Base-by-base conservation (phyloP, 225 moss, liverwort and hornwort species). In the Pleurozium schreberi region DNA sequence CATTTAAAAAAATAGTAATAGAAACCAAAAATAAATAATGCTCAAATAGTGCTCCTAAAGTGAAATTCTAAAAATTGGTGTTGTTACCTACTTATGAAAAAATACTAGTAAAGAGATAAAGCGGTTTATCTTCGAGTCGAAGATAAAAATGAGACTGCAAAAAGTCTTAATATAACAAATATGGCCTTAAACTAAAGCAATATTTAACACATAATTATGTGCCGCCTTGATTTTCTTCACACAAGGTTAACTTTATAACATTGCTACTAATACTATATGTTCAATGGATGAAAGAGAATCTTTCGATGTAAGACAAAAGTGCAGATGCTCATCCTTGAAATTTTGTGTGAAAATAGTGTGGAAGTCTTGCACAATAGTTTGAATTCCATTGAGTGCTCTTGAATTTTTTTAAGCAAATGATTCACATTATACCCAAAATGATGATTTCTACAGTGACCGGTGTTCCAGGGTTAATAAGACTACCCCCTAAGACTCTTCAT, bases 281-380 rank as follows among this genome's bases (percentile, higher is more conserved):
- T 2, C 4, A 0, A 31, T 74, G 4, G 4, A 17, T 31, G 47
- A 18, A 5, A 18, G 5, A 30, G 0, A 47, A 47, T 47, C 11
- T 4, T 30, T 45, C 3, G 31, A 47, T 31, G 1, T 30, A 74
- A 11, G 31, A 47, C 0, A 18, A 0, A 18, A 74, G 2, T 47
- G 9, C 1, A 47, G 6, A 74, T 74, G 18, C 11, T 31, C 31
- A 31, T 47, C 30, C 0, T 31, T 10, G 30, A 1, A 30, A 74
- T 47, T 47, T 31, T 30, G 30, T 47, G 18, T 18, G 11, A 18
- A 31, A 74, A 12, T n/a, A n/a, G n/a, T n/a, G 1, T 2, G 2
- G 11, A 49, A 4, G 1, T 74, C 18, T 75, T 75, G 0, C 3
- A 49, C 11, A 75, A 4, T 20, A n/a, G 3, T 19, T 12, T 31